Evolutionary conservation across 1,284 basidiomycete species (phyloP).

Genomic region (Hymenochaete sp.): DNA sequence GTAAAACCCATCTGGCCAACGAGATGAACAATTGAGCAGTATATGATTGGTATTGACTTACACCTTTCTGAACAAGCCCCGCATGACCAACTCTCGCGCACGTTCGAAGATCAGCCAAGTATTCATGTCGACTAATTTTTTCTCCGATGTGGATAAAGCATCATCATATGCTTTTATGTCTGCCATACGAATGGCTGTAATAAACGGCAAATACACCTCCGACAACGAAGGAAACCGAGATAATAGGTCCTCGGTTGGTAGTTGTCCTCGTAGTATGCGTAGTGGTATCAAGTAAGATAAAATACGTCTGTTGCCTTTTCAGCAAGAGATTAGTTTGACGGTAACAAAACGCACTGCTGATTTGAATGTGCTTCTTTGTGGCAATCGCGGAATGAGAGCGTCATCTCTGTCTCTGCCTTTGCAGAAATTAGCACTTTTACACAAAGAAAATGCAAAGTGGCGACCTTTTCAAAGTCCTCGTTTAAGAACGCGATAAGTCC

Average conservation of each 20-base stretch:
- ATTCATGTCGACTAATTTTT: constrained; percentile 71
- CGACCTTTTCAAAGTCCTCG: constrained; percentile 79
- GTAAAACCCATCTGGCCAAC: constrained; percentile 63
- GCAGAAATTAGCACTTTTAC: constrained; percentile 2
- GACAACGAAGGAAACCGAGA: constrained; percentile 63
- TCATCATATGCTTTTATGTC: constrained; percentile 77
- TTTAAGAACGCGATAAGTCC: constrained; percentile 91
- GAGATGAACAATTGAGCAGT: background rate
- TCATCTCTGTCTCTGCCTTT: constrained; percentile 77
- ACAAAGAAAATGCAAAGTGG: background rate
- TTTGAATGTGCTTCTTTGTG: constrained; percentile 60
- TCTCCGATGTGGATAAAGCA: constrained; percentile 60
- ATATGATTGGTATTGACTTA: constrained; percentile 34
- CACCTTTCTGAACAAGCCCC: constrained; percentile 82
- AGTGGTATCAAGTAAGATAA: constrained; percentile 86
- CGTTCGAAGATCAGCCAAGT: constrained; percentile 83
- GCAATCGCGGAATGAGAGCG: constrained; percentile 76
- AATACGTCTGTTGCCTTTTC: constrained; percentile 53
- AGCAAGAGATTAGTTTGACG: background rate
- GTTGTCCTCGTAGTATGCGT: constrained; percentile 75
- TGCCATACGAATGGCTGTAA: constrained; percentile 67
- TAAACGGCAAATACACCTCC: constrained; percentile 74
- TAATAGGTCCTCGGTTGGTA: constrained; percentile 67
- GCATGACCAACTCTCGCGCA: constrained; percentile 78
- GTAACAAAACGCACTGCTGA: constrained; percentile 57